A percentile compares a stretch with the other conserved stretches of the same genome.
Evolutionary conservation across 2,329 filamentous ascomycete genomes (phyloP).

Genomic region (Cercospora sp.): DNA sequence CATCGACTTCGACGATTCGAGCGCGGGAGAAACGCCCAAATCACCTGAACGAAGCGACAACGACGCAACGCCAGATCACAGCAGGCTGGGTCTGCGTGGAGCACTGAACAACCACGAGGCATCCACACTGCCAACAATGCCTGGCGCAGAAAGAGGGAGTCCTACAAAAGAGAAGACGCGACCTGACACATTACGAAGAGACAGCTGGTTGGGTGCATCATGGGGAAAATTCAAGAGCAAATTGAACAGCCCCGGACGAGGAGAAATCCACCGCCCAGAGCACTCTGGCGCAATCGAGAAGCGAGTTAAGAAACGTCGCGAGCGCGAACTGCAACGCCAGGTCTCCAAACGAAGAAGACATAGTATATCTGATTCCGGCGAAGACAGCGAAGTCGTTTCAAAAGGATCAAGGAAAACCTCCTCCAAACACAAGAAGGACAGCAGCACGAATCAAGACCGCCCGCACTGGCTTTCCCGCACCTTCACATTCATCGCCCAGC

Average conservation of each 20-base stretch:
- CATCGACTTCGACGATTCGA: constrained; percentile 47
- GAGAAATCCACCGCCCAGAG: constrained; percentile 40
- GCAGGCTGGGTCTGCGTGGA: constrained; percentile 27
- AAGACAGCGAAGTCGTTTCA: constrained; percentile 28
- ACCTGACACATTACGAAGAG: constrained; percentile 26
- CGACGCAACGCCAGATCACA: constrained; percentile 35
- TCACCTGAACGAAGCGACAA: constrained; percentile 44
- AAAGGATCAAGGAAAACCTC: constrained; percentile 33
- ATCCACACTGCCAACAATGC: constrained; percentile 18
- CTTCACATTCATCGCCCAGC: constrained; percentile 63
- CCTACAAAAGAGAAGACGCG: constrained; percentile 40
- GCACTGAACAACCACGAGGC: constrained; percentile 29
- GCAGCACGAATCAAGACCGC: constrained; percentile 22
- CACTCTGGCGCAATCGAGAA: constrained; percentile 44
- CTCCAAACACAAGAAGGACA: constrained; percentile 20
- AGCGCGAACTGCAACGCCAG: constrained; percentile 31
- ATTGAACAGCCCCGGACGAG: constrained; percentile 43
- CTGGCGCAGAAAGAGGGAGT: constrained; percentile 32
- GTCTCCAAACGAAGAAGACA: constrained; percentile 32
- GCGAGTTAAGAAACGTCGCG: constrained; percentile 37
- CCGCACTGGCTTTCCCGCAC: constrained; percentile 46
- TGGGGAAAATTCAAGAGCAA: constrained; percentile 35
- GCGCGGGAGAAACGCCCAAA: constrained; percentile 53
- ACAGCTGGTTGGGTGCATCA: constrained; percentile 29
- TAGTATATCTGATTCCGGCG: constrained; percentile 39